Percentiles rank a stretch among this genome's conserved stretches.
Evolutionary conservation across 1,284 basidiomycete genomes (phyloP).

Genomic region (Ustilago loliicola): DNA sequence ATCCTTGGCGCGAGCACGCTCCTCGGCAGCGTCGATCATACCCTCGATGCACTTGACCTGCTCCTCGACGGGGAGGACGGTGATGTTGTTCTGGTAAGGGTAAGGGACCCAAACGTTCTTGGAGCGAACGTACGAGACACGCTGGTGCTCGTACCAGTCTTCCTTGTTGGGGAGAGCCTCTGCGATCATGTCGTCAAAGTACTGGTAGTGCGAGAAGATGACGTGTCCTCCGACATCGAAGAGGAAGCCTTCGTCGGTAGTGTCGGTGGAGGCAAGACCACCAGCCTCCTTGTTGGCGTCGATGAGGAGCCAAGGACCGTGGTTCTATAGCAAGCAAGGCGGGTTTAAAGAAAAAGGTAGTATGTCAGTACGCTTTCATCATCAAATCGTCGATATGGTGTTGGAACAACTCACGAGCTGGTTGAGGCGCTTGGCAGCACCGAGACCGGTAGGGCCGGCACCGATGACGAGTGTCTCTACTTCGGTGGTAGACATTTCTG

Average conservation of each 20-base stretch:
- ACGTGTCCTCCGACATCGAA: conserved; percentile 75
- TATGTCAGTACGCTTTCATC: background rate
- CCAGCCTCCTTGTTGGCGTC: conserved; percentile 72
- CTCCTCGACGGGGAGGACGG: conserved; percentile 73
- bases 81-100: conserved; percentile 74
- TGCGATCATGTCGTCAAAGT: conserved; percentile 74
- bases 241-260: conserved; percentile 74
- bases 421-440: conserved; percentile 74
- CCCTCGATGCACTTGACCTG: conserved; percentile 74
- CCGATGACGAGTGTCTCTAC: conserved; percentile 70
- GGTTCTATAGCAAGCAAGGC: conserved; percentile 63
- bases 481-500: conserved; percentile 47
- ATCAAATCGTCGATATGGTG: no score
- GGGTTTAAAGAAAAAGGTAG: background rate
- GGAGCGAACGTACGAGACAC: conserved; percentile 74
- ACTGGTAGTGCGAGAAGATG: conserved; percentile 75
- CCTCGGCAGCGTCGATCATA: conserved; percentile 72
- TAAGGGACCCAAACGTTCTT: conserved; percentile 74
- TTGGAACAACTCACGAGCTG: conserved; percentile 70
- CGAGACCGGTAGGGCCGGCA: conserved; percentile 73
- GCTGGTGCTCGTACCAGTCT: conserved; percentile 74
- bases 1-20: conserved; percentile 68
- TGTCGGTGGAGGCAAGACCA: conserved; percentile 74
- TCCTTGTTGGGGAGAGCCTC: conserved; percentile 72
- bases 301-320: conserved; percentile 72